Percentiles rank a stretch among this genome's conserved stretches.
Conservation (phyloP, 306 rosid genomes). For the Elaeagnus macrophylla region DNA sequence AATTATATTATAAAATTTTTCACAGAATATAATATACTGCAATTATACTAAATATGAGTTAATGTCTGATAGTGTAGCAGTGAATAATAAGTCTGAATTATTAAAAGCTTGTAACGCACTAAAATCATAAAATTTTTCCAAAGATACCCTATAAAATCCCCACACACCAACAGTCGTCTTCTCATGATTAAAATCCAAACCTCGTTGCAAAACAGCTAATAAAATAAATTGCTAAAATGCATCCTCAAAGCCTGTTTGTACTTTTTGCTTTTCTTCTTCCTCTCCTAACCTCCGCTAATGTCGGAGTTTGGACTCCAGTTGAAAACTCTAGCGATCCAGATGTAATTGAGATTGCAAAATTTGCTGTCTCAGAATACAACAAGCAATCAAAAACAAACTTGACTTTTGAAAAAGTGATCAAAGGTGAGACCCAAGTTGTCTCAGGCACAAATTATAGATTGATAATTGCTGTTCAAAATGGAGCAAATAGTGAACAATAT, state of each 20-base stretch:
- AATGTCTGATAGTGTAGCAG: too few species aligned
- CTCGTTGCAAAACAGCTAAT: too few species aligned
- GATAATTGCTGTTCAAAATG: conserved; percentile 17
- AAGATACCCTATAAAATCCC: too few species aligned
- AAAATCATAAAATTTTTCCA: too few species aligned
- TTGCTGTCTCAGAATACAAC: conserved; percentile 33
- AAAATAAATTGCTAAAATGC: conserved; percentile 20
- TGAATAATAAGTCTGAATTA: too few species aligned
- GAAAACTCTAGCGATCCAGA: conserved; percentile 14
- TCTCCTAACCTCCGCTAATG: not conserved
- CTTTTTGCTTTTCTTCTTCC: conserved; percentile 11
- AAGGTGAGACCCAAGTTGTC: conserved; percentile 40
- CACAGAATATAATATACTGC: too few species aligned
- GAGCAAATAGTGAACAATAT: conserved; percentile 11
- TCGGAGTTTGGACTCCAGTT: conserved; percentile 31
- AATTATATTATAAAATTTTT: too few species aligned
- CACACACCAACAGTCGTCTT: too few species aligned
- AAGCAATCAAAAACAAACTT: conserved; percentile 17
- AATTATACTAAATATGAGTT: too few species aligned
- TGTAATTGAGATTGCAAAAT: conserved; percentile 37
- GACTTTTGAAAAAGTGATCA: conserved; percentile 20
- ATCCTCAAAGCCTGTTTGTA: not conserved
- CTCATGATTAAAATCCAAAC: too few species aligned
- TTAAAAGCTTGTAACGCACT: too few species aligned
- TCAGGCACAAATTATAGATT: conserved; percentile 41